Percentiles rank a stretch among this genome's conserved stretches.
phyloP scores from a whole-genome alignment of 1,284 basidiomycete genomes.

The Pisolithus thermaeus region DNA sequence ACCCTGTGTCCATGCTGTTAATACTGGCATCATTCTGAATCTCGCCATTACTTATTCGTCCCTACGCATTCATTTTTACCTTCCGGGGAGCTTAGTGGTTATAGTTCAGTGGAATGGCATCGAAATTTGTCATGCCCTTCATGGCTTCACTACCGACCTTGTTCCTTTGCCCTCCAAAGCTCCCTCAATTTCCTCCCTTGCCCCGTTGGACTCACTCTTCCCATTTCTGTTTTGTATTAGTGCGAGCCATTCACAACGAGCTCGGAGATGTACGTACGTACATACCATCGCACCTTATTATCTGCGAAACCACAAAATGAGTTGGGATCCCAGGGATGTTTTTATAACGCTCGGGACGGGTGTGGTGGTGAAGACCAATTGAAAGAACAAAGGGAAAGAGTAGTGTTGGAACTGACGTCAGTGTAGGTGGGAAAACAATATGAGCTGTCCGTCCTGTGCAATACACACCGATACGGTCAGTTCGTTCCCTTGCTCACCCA shows the following conservation, averaged over 20 bases:
- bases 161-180: no score
- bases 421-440: conserved; percentile 43
- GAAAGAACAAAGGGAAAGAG: no score
- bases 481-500: background rate
- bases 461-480: conserved; percentile 69
- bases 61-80: no score
- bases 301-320: no score
- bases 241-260: conserved; percentile 44
- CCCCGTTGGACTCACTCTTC: background rate
- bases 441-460: conserved; percentile 59
- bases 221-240: conserved; percentile 19
- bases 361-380: no score
- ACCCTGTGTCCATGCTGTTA: no score
- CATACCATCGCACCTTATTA: background rate
- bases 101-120: conserved; percentile 63
- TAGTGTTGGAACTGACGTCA: conserved; percentile 18
- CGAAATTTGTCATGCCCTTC: no score
- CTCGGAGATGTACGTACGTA: conserved; percentile 30
- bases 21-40: no score
- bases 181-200: background rate
- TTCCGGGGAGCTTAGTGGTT: no score
- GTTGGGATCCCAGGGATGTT: conserved; percentile 36
- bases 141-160: no score
- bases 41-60: no score
- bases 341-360: conserved; percentile 64